phyloP scores from a whole-genome alignment of 306 rosid species.

The Potentilla sterilis region DNA sequence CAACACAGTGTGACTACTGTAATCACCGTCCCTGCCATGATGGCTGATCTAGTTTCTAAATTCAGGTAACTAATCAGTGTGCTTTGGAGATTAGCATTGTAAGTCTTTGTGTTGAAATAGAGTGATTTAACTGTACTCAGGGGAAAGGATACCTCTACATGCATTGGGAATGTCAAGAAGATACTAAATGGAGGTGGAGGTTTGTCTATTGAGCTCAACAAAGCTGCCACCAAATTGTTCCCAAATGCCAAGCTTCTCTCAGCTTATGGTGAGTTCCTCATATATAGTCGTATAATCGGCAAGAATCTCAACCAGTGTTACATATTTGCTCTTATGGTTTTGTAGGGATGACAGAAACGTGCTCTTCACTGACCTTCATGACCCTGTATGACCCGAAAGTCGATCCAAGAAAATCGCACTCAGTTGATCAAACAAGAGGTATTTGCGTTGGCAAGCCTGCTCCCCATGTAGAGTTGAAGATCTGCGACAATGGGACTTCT shows the following conservation, averaged over 20 bases:
- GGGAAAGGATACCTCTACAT: slow-evolving; percentile 44
- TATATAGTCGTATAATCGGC: not conserved
- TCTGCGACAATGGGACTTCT: slow-evolving; percentile 43
- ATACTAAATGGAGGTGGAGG: slow-evolving; percentile 92
- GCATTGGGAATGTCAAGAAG: slow-evolving; percentile 58
- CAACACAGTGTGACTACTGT: slow-evolving; percentile 63
- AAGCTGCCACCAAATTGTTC: slow-evolving; percentile 49
- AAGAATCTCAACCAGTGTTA: not conserved
- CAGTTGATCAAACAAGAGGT: slow-evolving; percentile 50
- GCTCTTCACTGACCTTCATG: slow-evolving; percentile 80
- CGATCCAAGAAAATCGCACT: slow-evolving; percentile 27
- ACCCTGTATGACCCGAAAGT: slow-evolving; percentile 50
- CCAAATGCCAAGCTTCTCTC: slow-evolving; percentile 81
- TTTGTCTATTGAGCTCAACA: slow-evolving; percentile 58
- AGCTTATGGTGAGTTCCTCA: slow-evolving; percentile 72
- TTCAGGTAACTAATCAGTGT: slow-evolving; percentile 44
- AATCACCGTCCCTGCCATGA: slow-evolving; percentile 90
- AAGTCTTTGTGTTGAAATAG: not conserved
- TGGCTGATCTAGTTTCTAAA: slow-evolving; percentile 55
- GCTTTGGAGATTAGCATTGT: not conserved
- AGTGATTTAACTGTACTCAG: slow-evolving; percentile 27
- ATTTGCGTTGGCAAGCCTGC: slow-evolving; percentile 94
- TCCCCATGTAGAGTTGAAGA: slow-evolving; percentile 78
- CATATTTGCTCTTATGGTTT: slow-evolving; percentile 15
- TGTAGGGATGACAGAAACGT: slow-evolving; percentile 87